Percentiles rank a stretch among this genome's conserved stretches.
These are phyloP conservation scores for Fusarium sulawesiense DNA, from an alignment of 2,329 filamentous ascomycete genomes.

Conservation along the genomic window DNA sequence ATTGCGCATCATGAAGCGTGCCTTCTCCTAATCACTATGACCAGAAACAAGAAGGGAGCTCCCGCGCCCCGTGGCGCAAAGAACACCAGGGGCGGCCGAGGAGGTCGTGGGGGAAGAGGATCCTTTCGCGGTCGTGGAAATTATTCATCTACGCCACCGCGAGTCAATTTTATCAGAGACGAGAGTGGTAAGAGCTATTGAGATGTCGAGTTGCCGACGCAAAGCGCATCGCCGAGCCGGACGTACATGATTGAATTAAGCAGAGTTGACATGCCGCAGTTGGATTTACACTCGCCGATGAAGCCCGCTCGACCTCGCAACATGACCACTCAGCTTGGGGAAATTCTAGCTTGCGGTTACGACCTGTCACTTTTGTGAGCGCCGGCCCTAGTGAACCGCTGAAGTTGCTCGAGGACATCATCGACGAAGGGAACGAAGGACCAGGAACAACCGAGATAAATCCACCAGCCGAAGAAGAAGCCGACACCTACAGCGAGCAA, in stretches of 20 bases:
- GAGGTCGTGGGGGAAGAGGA: slow-evolving; percentile 31
- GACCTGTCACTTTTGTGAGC: slow-evolving; percentile 65
- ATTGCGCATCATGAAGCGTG: slow-evolving; percentile 25
- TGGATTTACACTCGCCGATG: slow-evolving; percentile 55
- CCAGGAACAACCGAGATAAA: not conserved
- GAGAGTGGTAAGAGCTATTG: slow-evolving; percentile 27
- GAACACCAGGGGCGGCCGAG: slow-evolving; percentile 34
- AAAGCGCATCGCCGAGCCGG: not conserved
- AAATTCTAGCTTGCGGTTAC: slow-evolving; percentile 58
- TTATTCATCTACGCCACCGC: slow-evolving; percentile 6
- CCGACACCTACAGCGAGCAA: not conserved
- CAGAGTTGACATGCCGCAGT: slow-evolving; percentile 30
- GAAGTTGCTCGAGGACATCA: slow-evolving; percentile 52
- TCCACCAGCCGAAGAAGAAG: not conserved
- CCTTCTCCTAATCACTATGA: slow-evolving; percentile 26
- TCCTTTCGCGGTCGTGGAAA: slow-evolving; percentile 25
- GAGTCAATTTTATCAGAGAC: slow-evolving; percentile 14
- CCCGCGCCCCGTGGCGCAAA: slow-evolving; percentile 34
- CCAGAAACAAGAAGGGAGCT: slow-evolving; percentile 43
- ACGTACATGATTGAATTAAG: not conserved
- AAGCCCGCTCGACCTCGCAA: slow-evolving; percentile 62
- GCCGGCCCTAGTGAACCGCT: slow-evolving; percentile 64
- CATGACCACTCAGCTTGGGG: slow-evolving; percentile 58
- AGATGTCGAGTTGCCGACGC: not conserved
- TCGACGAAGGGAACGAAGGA: slow-evolving; percentile 21